A percentile compares a stretch with the other conserved stretches of the same genome.
Conservation (phyloP, 176 grass and related monocot genomes). For the Secale cereale region DNA sequence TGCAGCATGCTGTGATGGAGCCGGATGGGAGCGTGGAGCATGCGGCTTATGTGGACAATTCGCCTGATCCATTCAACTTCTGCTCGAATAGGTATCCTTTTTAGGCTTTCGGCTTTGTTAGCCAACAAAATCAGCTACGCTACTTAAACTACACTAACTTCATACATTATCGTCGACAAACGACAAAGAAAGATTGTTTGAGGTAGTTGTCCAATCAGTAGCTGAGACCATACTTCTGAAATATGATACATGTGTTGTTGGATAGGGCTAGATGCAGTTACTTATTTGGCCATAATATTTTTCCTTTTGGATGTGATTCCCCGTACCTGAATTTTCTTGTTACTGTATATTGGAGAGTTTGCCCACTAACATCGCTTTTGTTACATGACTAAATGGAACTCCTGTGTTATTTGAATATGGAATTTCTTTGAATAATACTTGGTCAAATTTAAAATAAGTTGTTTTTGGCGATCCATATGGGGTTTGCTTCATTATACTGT, state of each 20-base stretch:
- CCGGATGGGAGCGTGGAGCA: slow-evolving; percentile 14
- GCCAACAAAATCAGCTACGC: background rate
- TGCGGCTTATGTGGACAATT: slow-evolving; percentile 29
- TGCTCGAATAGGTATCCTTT: slow-evolving; percentile 73
- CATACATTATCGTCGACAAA: background rate
- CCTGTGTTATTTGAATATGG: background rate
- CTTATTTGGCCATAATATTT: slow-evolving; percentile 5
- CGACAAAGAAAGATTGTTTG: background rate
- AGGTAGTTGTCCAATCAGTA: background rate
- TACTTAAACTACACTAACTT: background rate
- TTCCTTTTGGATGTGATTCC: background rate
- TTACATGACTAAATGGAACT: background rate
- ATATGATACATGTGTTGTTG: slow-evolving; percentile 18
- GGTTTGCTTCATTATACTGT: background rate
- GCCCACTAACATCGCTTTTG: background rate
- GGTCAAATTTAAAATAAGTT: background rate
- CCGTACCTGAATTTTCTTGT: background rate
- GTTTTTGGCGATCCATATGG: background rate
- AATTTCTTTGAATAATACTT: background rate
- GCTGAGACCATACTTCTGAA: background rate
- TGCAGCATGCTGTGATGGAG: slow-evolving; percentile 44
- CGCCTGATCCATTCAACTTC: slow-evolving; percentile 53
- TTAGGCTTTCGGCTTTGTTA: slow-evolving; percentile 3
- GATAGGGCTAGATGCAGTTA: background rate
- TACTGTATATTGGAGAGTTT: slow-evolving; percentile 1